Conservation (phyloP, 805 yeast species). For the Kazachstania taianensis region DNA sequence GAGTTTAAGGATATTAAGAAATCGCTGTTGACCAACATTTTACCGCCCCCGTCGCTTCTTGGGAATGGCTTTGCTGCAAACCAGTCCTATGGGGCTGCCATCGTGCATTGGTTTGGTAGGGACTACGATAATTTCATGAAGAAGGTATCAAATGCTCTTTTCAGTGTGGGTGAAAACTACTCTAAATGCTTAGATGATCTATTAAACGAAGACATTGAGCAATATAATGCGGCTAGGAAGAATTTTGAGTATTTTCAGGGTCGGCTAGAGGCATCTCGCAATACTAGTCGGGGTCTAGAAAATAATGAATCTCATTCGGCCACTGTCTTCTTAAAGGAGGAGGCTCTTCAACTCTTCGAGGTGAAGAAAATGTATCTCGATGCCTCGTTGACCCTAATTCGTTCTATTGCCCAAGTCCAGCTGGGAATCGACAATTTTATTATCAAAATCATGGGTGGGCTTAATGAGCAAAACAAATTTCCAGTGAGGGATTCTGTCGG, state of each 20-base stretch:
- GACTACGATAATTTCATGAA: constrained; percentile 13
- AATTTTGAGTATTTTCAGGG: constrained; percentile 53
- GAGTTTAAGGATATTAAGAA: constrained; percentile 38
- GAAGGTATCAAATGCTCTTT: constrained; percentile 8
- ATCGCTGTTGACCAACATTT: constrained; percentile 37
- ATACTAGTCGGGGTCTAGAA: constrained; percentile 45
- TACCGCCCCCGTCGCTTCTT: constrained; percentile 37
- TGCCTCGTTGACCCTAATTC: constrained; percentile 45
- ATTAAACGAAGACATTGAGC: constrained; percentile 33
- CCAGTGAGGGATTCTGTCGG: constrained; percentile 12
- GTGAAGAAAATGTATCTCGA: constrained; percentile 56
- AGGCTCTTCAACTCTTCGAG: constrained; percentile 60
- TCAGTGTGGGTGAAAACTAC: constrained; percentile 11
- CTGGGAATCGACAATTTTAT: constrained; percentile 16
- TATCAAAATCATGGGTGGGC: constrained; percentile 6
- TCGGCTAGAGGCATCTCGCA: constrained; percentile 51
- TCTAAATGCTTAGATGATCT: constrained; percentile 9
- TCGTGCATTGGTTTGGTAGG: constrained; percentile 12
- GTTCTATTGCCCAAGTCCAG: constrained; percentile 32
- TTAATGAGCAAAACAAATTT: constrained; percentile 21
- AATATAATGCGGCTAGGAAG: constrained; percentile 45
- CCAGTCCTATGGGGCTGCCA: constrained; percentile 50
- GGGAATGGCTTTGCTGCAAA: constrained; percentile 52
- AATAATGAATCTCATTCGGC: constrained; percentile 32
- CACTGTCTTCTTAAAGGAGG: constrained; percentile 51